phyloP scores from a whole-genome alignment of 108 stramenopile genomes.

The Skeletonema menzelii region DNA sequence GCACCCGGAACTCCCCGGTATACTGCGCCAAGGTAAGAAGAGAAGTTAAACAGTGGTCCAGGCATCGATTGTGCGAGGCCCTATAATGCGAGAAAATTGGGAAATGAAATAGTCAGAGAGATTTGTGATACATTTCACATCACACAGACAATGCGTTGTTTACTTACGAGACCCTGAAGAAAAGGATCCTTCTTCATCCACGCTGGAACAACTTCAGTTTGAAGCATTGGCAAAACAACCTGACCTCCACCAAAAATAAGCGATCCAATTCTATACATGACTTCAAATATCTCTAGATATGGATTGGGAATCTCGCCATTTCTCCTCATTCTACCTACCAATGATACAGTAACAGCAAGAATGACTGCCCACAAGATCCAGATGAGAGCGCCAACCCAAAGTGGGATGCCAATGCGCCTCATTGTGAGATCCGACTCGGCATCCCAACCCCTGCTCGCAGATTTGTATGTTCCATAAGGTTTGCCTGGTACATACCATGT shows the following conservation, averaged over 20 bases:
- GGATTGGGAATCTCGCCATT: constrained; percentile 50
- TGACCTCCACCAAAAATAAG: constrained; percentile 95
- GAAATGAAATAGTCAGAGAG: not conserved
- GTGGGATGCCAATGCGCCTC: constrained; percentile 76
- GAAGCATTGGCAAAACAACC: constrained; percentile 93
- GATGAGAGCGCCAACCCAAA: constrained; percentile 63
- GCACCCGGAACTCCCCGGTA: constrained; percentile 86
- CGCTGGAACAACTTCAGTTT: constrained; percentile 85
- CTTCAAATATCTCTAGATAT: constrained; percentile 87
- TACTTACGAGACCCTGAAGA: constrained; percentile 52
- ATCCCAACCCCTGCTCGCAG: constrained; percentile 63
- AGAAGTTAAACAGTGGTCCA: constrained; percentile 89
- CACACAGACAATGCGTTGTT: too few species aligned
- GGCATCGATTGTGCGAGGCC: constrained; percentile 71
- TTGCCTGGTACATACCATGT: not conserved
- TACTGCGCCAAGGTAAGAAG: constrained; percentile 89
- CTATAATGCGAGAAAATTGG: constrained; percentile 39
- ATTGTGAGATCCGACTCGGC: constrained; percentile 56
- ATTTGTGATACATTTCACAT: too few species aligned
- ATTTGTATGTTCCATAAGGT: constrained; percentile 51
- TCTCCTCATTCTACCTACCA: constrained; percentile 24
- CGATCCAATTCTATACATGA: constrained; percentile 87
- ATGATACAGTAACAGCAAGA: constrained; percentile 50
- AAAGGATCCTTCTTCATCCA: constrained; percentile 88
- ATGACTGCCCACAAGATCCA: constrained; percentile 70